Percentiles rank a stretch among this genome's conserved stretches.
Conservation (phyloP, 768 basidiomycete species). For the Trametes meyenii region DNA sequence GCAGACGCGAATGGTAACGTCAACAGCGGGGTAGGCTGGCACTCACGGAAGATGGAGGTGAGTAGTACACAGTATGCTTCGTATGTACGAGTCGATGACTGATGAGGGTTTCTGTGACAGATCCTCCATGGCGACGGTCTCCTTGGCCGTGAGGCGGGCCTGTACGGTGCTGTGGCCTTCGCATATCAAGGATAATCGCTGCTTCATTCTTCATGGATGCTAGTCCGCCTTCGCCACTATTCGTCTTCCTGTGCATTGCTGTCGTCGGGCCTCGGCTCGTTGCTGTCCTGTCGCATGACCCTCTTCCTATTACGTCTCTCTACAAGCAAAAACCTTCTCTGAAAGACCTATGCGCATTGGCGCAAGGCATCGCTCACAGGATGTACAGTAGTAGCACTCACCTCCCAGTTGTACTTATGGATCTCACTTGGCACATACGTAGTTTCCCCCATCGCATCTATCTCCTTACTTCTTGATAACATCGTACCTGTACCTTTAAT, state of each 20-base stretch:
- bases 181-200: slow-evolving; percentile 82
- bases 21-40: slow-evolving; percentile 93
- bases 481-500: no score
- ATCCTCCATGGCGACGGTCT: slow-evolving; percentile 88
- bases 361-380: no score
- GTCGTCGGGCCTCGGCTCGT: neutral
- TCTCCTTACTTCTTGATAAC: no score
- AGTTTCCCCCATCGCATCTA: no score
- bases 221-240: neutral
- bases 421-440: no score
- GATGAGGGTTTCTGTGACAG: slow-evolving; percentile 40
- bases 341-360: no score
- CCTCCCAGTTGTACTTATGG: no score
- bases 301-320: no score
- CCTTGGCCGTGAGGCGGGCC: slow-evolving; percentile 88
- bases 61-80: slow-evolving; percentile 31
- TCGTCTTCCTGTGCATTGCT: neutral
- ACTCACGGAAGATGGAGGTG: slow-evolving; percentile 96
- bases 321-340: no score
- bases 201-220: neutral
- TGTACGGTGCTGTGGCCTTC: slow-evolving; percentile 94
- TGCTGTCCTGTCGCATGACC: no score
- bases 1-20: slow-evolving; percentile 86
- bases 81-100: slow-evolving; percentile 1
- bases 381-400: no score